phyloP scores from a whole-genome alignment of 2,329 filamentous ascomycete genomes.

The Sarocladium strictum region DNA sequence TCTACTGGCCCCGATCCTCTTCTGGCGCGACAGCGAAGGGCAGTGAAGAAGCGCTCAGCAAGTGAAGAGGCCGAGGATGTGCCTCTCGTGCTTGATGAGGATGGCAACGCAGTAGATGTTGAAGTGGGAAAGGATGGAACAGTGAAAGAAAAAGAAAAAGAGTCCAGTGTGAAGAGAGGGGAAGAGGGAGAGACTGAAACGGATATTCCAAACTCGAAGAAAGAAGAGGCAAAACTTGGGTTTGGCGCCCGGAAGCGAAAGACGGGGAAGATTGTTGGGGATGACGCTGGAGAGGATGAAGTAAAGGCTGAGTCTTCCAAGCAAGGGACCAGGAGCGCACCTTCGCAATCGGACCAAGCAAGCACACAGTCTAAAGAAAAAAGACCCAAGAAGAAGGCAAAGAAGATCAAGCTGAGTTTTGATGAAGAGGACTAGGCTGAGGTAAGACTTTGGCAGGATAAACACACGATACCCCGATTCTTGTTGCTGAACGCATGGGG shows the following conservation, averaged over 20 bases:
- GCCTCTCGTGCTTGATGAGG: conserved; percentile 69
- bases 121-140: conserved; percentile 38
- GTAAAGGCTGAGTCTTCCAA: conserved; percentile 12
- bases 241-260: conserved; percentile 14
- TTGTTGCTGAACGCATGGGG: no score
- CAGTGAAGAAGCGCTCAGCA: conserved; percentile 47
- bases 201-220: conserved; percentile 2
- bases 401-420: conserved; percentile 65
- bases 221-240: conserved; percentile 1
- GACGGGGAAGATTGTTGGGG: conserved; percentile 27
- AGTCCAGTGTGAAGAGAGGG: conserved; percentile 13
- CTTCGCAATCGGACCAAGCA: conserved; percentile 14
- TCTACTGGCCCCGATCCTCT: conserved; percentile 47
- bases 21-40: conserved; percentile 38
- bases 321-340: background rate
- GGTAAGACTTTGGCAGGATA: background rate
- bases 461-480: background rate
- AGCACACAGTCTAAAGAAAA: conserved; percentile 21
- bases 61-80: conserved; percentile 72
- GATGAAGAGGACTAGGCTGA: conserved; percentile 46
- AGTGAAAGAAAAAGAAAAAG: conserved; percentile 26
- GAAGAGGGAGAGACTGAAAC: background rate
- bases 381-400: conserved; percentile 46
- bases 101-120: conserved; percentile 56
- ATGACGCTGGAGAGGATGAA: conserved; percentile 22